A percentile compares a stretch with the other conserved stretches of the same genome.
phyloP scores from a whole-genome alignment of 768 basidiomycete species.

The Macrolepiota fuliginosa region DNA sequence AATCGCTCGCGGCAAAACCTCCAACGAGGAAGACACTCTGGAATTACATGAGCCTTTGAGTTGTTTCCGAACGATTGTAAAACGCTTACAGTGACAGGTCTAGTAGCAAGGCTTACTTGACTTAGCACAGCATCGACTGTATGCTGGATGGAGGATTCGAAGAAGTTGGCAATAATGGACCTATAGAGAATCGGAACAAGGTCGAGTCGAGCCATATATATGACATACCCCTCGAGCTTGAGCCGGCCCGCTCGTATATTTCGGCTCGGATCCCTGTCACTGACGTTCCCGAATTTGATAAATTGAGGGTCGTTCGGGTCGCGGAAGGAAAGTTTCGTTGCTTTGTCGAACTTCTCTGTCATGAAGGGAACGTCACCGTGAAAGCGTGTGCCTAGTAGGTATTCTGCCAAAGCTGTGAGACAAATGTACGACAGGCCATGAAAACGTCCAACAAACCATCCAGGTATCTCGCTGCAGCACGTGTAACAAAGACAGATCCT shows the following conservation, averaged over 20 bases:
- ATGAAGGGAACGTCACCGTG: conserved; percentile 18
- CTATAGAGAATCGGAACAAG: neutral
- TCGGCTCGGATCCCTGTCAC: conserved; percentile 19
- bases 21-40: conserved; percentile 23
- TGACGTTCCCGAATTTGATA: conserved; percentile 19
- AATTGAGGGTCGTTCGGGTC: conserved; percentile 18
- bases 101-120: conserved; percentile 11
- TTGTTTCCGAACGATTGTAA: too few species aligned
- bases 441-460: conserved; percentile 23
- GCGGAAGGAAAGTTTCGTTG: conserved; percentile 21
- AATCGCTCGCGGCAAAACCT: conserved; percentile 23
- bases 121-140: conserved; percentile 17
- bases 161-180: conserved; percentile 18
- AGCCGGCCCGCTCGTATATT: conserved; percentile 21
- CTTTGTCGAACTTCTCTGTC: conserved; percentile 20
- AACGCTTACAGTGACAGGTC: conserved; percentile 15
- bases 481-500: conserved; percentile 46
- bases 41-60: neutral
- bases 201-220: neutral
- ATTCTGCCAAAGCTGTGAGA: conserved; percentile 1
- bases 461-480: conserved; percentile 34
- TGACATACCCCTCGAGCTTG: conserved; percentile 18
- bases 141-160: conserved; percentile 20
- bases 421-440: neutral
- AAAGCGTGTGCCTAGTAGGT: conserved; percentile 14